Conservation (phyloP, 2,329 filamentous ascomycete genomes). For the Fusarium guadeloupense region DNA sequence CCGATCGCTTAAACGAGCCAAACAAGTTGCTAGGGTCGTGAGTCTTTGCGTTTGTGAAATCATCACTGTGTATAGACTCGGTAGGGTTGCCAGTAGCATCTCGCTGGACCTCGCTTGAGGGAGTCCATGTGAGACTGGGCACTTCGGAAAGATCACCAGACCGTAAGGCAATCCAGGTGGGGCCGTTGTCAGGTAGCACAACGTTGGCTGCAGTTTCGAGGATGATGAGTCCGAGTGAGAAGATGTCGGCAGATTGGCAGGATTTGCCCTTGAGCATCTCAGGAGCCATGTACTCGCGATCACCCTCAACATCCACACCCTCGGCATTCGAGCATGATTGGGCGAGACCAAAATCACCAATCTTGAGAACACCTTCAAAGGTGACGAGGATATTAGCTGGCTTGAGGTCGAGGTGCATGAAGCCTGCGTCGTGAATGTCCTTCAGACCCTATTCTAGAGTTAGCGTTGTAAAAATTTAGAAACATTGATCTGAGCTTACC, state of each 20-base stretch:
- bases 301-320: slow-evolving; percentile 88
- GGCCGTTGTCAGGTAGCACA: slow-evolving; percentile 90
- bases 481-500: slow-evolving; percentile 62
- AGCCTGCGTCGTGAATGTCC: slow-evolving; percentile 88
- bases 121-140: slow-evolving; percentile 85
- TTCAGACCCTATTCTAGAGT: slow-evolving; percentile 73
- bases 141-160: slow-evolving; percentile 90
- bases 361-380: slow-evolving; percentile 83
- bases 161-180: slow-evolving; percentile 88
- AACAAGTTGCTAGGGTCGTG: slow-evolving; percentile 52
- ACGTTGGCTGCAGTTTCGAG: slow-evolving; percentile 96
- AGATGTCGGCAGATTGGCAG: slow-evolving; percentile 92
- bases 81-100: slow-evolving; percentile 70
- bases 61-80: slow-evolving; percentile 51
- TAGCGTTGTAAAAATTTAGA: background rate
- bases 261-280: slow-evolving; percentile 88
- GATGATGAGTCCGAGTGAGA: slow-evolving; percentile 92
- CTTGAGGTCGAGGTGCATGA: slow-evolving; percentile 87
- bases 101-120: slow-evolving; percentile 73
- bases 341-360: slow-evolving; percentile 87
- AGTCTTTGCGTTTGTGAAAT: slow-evolving; percentile 45
- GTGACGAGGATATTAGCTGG: slow-evolving; percentile 85
- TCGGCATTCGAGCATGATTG: slow-evolving; percentile 78
- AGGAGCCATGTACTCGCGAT: slow-evolving; percentile 94
- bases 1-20: slow-evolving; percentile 58